Percentiles rank a stretch among this genome's conserved stretches.
Conservation (phyloP, 352 stramenopile genomes). For the Phytophthora cryptogea region DNA sequence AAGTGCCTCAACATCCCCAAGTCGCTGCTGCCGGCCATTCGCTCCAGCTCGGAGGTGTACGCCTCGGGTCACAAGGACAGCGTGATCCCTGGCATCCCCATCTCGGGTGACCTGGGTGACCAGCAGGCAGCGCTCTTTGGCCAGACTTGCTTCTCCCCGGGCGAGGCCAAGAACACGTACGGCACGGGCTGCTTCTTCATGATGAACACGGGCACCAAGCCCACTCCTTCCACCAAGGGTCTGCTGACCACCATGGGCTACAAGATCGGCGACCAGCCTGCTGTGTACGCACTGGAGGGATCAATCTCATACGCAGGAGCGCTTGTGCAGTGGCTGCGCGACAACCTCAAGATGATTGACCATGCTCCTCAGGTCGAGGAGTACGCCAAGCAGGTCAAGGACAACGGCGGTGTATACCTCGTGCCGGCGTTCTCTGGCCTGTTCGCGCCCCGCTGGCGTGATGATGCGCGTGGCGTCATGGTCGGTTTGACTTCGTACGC, state of each 20-base stretch:
- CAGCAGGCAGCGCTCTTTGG: conserved; percentile 98
- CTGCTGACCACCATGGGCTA: conserved; percentile 95
- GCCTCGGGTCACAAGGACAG: conserved; percentile 55
- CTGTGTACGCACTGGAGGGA: conserved; percentile 97
- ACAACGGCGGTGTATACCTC: conserved; percentile 98
- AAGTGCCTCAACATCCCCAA: conserved; percentile 87
- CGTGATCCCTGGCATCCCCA: conserved; percentile 86
- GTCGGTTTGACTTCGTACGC: conserved; percentile 96
- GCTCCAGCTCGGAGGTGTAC: conserved; percentile 90
- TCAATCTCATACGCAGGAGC: conserved; percentile 95
- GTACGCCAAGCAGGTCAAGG: conserved; percentile 82
- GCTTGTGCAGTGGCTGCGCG: conserved; percentile 98
- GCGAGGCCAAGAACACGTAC: conserved; percentile 99
- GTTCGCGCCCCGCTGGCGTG: conserved; percentile 97
- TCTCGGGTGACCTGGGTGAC: conserved; percentile 95
- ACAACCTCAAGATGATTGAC: conserved; percentile 97
- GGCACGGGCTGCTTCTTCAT: conserved; percentile 99
- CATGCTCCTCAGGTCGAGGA: conserved; percentile 89
- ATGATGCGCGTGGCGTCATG: conserved; percentile 96
- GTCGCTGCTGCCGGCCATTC: conserved; percentile 92
- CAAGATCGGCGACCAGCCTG: conserved; percentile 77
- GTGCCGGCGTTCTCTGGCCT: conserved; percentile 98
- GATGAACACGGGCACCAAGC: conserved; percentile 97
- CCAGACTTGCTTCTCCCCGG: conserved; percentile 95
- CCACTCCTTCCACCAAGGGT: conserved; percentile 90